Conservation (phyloP, 352 stramenopile species). For the Pythium utonaiense region DNA sequence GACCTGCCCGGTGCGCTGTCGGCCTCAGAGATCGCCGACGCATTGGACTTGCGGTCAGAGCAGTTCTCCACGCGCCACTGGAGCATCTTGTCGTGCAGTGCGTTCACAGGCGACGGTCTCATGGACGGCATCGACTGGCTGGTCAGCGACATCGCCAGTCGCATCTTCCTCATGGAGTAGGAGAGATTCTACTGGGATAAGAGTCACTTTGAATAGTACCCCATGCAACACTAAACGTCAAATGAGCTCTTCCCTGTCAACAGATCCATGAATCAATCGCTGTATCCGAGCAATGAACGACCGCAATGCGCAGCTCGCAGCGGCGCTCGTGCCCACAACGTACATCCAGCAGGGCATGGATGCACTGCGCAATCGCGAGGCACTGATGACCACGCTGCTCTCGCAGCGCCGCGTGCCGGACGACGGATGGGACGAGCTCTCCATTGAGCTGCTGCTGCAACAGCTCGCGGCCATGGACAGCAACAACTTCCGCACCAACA, state of each 20-base stretch:
- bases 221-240: neutral
- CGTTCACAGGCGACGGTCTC: slow-evolving; percentile 94
- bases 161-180: slow-evolving; percentile 95
- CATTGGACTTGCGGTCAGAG: slow-evolving; percentile 78
- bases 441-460: slow-evolving; percentile 84
- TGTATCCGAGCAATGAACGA: slow-evolving; percentile 36
- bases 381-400: slow-evolving; percentile 74
- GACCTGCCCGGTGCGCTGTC: slow-evolving; percentile 93
- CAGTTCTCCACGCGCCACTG: slow-evolving; percentile 86
- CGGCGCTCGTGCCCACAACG: slow-evolving; percentile 52
- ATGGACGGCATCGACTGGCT: slow-evolving; percentile 98
- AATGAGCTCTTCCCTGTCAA: neutral
- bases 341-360: slow-evolving; percentile 81
- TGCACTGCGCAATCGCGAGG: slow-evolving; percentile 56
- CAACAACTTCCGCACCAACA: slow-evolving; percentile 92
- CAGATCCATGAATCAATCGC: neutral
- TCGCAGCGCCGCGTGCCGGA: slow-evolving; percentile 82
- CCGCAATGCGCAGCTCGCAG: slow-evolving; percentile 43
- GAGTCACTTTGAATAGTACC: neutral
- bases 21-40: slow-evolving; percentile 88
- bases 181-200: slow-evolving; percentile 14
- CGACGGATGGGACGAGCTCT: slow-evolving; percentile 87
- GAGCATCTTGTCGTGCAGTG: slow-evolving; percentile 95
- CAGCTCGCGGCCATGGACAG: slow-evolving; percentile 91
- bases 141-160: slow-evolving; percentile 93